Evolutionary conservation across 257 asterid genomes (phyloP).

Genomic region (Echium plantagineum): DNA sequence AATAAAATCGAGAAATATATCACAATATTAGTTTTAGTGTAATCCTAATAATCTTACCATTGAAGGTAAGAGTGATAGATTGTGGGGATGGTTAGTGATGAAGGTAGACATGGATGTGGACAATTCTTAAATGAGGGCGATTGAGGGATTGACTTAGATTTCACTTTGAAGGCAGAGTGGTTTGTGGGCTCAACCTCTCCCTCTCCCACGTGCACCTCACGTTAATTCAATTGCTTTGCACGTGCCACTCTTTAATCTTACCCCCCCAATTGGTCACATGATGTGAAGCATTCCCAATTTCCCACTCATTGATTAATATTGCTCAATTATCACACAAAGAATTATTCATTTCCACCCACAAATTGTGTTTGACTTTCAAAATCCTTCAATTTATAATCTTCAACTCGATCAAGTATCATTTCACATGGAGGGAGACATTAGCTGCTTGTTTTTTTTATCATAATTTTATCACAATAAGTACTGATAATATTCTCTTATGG

Average conservation of each 20-base stretch:
- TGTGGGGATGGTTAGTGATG: constrained; percentile 20
- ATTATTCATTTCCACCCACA: background rate
- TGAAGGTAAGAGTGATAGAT: too few relatives aligned
- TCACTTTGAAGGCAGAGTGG: constrained; percentile 25
- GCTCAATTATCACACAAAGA: background rate
- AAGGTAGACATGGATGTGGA: constrained; percentile 11
- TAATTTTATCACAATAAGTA: too few relatives aligned
- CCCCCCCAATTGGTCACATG: background rate
- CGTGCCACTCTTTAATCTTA: constrained; percentile 44
- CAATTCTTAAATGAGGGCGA: constrained; percentile 12
- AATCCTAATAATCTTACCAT: too few relatives aligned
- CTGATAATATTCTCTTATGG: background rate
- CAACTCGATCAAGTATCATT: background rate
- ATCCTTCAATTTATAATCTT: background rate
- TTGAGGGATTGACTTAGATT: constrained; percentile 20
- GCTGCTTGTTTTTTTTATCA: background rate
- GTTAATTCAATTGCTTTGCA: constrained; percentile 33
- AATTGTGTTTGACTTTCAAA: background rate
- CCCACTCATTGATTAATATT: background rate
- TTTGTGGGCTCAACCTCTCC: constrained; percentile 42
- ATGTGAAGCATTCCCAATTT: background rate
- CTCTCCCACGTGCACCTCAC: constrained; percentile 75
- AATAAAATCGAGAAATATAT: too few relatives aligned
- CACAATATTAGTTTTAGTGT: too few relatives aligned
- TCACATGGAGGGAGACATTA: background rate